Percentiles rank a stretch among this genome's conserved stretches.
Evolutionary conservation across 352 stramenopile species (phyloP).

Genomic region (Phytophthora tentaculata): DNA sequence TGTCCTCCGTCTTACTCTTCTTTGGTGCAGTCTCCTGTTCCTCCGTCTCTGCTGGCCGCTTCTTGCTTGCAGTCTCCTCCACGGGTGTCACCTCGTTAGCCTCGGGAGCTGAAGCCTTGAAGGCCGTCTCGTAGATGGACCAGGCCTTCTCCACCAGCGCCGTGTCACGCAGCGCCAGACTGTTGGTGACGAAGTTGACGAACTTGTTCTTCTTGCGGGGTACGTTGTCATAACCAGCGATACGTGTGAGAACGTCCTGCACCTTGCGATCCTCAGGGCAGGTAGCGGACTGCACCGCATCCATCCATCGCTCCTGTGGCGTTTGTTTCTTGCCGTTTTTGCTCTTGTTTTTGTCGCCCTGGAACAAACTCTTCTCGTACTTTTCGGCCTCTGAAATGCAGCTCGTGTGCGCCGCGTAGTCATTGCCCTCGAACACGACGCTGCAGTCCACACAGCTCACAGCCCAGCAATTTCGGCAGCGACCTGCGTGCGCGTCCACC

Average conservation of each 20-base stretch:
- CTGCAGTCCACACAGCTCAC: slow-evolving; percentile 95
- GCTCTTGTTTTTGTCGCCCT: slow-evolving; percentile 58
- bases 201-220: slow-evolving; percentile 95
- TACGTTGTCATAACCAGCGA: slow-evolving; percentile 90
- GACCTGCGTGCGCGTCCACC: slow-evolving; percentile 88
- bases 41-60: slow-evolving; percentile 49
- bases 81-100: slow-evolving; percentile 4
- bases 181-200: slow-evolving; percentile 92
- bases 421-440: slow-evolving; percentile 89
- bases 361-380: slow-evolving; percentile 92
- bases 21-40: slow-evolving; percentile 34
- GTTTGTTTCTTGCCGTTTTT: slow-evolving; percentile 78
- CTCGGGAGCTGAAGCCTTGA: slow-evolving; percentile 51
- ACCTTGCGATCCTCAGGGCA: slow-evolving; percentile 58
- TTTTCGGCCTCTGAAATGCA: slow-evolving; percentile 96
- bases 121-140: slow-evolving; percentile 69
- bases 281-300: slow-evolving; percentile 65
- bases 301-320: slow-evolving; percentile 89
- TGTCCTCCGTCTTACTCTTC: slow-evolving; percentile 57
- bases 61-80: slow-evolving; percentile 43
- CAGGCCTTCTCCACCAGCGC: slow-evolving; percentile 70
- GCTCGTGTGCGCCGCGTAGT: slow-evolving; percentile 90
- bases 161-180: slow-evolving; percentile 59
- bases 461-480: slow-evolving; percentile 88
- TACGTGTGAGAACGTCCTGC: slow-evolving; percentile 72